These are phyloP conservation scores for Thuja plicata DNA, from an alignment of 83 land plant species.

Conservation along the genomic window DNA sequence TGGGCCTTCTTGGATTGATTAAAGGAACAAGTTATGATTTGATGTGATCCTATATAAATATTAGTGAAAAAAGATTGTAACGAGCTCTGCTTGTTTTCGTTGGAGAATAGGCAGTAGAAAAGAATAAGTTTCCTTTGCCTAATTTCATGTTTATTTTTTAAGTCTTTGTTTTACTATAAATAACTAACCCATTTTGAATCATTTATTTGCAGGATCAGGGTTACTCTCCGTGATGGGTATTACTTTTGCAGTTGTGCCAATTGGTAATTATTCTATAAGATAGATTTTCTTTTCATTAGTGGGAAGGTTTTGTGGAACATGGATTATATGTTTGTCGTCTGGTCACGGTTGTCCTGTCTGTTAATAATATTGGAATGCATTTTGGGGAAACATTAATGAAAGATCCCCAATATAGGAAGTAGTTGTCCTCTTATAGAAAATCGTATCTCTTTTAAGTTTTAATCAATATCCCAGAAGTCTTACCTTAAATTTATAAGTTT, in stretches of 20 bases:
- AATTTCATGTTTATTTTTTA: not conserved
- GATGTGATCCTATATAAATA: too few species aligned
- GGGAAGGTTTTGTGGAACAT: not conserved
- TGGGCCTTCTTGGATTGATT: too few species aligned
- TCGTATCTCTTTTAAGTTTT: not conserved
- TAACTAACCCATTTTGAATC: not conserved
- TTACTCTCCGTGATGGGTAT: slow-evolving; percentile 27
- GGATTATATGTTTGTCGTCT: not conserved
- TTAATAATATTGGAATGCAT: not conserved
- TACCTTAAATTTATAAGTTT: not conserved
- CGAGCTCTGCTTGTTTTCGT: not conserved
- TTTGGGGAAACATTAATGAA: not conserved
- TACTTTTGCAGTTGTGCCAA: slow-evolving; percentile 19
- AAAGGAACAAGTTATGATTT: too few species aligned
- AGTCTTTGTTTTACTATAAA: not conserved
- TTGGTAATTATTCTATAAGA: slow-evolving; percentile 14
- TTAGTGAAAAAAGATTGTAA: not conserved
- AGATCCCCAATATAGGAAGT: not conserved
- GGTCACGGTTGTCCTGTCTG: not conserved
- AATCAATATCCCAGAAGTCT: not conserved
- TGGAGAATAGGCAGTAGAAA: not conserved
- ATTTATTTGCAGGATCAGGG: slow-evolving; percentile 25
- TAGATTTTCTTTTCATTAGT: not conserved
- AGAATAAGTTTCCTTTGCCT: not conserved
- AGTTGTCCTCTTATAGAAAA: not conserved